A percentile compares a stretch with the other conserved stretches of the same genome.
Evolutionary conservation across 2,329 filamentous ascomycete genomes (phyloP).

Genomic region (Teratosphaeria gauchensis): DNA sequence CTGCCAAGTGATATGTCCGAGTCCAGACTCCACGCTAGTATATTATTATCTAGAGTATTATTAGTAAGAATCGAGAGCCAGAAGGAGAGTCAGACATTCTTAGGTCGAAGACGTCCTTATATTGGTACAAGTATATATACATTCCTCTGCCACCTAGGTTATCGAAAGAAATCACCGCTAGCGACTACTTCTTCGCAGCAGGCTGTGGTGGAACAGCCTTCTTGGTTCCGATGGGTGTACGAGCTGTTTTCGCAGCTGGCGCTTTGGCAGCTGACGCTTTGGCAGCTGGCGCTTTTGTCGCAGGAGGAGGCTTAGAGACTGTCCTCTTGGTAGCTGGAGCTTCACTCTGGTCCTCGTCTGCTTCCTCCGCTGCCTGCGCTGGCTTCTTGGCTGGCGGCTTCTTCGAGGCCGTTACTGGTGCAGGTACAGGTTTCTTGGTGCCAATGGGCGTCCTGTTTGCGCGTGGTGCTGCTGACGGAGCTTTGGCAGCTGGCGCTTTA

Average conservation of each 20-base stretch:
- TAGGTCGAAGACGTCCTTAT: too few relatives aligned
- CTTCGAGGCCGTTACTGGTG: background rate
- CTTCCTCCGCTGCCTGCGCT: background rate
- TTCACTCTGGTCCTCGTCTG: background rate
- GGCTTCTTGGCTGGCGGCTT: slow-evolving; percentile 3
- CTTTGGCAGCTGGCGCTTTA: slow-evolving; percentile 1
- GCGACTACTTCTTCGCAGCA: background rate
- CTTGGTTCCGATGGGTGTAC: background rate
- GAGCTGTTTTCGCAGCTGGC: background rate
- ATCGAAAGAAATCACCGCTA: too few relatives aligned
- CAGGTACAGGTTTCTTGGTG: background rate
- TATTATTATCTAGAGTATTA: too few relatives aligned
- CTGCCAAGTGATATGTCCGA: too few relatives aligned
- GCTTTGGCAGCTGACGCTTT: background rate
- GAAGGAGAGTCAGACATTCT: too few relatives aligned
- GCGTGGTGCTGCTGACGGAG: background rate
- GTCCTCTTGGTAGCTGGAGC: slow-evolving; percentile 3
- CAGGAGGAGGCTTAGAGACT: background rate
- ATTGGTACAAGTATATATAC: too few relatives aligned
- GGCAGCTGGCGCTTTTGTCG: background rate
- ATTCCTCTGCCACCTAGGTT: too few relatives aligned
- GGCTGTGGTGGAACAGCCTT: background rate
- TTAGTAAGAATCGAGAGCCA: too few relatives aligned
- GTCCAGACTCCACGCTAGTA: too few relatives aligned
- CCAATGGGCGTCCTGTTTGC: background rate